phyloP scores from a whole-genome alignment of 257 asterid genomes.

The Petunia axillaris region DNA sequence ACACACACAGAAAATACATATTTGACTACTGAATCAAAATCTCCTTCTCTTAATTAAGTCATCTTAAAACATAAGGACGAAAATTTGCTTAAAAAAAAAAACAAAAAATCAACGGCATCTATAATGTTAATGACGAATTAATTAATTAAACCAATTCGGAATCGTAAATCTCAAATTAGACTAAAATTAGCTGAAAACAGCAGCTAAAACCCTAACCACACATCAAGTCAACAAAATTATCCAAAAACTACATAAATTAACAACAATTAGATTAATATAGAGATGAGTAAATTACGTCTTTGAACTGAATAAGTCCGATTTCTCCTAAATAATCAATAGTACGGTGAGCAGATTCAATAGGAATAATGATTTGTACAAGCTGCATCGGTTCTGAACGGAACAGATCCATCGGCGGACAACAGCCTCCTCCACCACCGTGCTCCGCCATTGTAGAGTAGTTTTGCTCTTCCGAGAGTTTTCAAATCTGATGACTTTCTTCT shows the following conservation, averaged over 20 bases:
- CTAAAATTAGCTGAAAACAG: not conserved
- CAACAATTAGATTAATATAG: not conserved
- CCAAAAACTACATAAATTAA: constrained; percentile 15
- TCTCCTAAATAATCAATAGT: constrained; percentile 83
- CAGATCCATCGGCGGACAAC: constrained; percentile 98
- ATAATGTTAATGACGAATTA: not conserved
- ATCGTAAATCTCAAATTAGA: not conserved
- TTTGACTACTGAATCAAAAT: not conserved
- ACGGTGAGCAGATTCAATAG: constrained; percentile 87
- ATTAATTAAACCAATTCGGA: not conserved
- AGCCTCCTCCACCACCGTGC: constrained; percentile 69
- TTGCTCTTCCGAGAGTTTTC: constrained; percentile 27
- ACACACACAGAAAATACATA: not conserved
- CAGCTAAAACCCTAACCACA: constrained; percentile 1
- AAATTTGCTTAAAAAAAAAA: not conserved
- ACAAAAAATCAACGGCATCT: not conserved
- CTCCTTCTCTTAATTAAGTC: not conserved
- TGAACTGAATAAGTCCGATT: constrained; percentile 85
- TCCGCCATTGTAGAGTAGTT: constrained; percentile 59
- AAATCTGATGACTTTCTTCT: constrained; percentile 28
- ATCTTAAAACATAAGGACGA: no score
- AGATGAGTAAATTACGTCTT: constrained; percentile 56
- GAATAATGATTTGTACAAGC: constrained; percentile 88
- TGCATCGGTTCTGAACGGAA: constrained; percentile 97
- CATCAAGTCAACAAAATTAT: not conserved